These are phyloP conservation scores for Sugiyamaella smithiae DNA, from an alignment of 805 yeast genomes.

Conservation along the genomic window DNA sequence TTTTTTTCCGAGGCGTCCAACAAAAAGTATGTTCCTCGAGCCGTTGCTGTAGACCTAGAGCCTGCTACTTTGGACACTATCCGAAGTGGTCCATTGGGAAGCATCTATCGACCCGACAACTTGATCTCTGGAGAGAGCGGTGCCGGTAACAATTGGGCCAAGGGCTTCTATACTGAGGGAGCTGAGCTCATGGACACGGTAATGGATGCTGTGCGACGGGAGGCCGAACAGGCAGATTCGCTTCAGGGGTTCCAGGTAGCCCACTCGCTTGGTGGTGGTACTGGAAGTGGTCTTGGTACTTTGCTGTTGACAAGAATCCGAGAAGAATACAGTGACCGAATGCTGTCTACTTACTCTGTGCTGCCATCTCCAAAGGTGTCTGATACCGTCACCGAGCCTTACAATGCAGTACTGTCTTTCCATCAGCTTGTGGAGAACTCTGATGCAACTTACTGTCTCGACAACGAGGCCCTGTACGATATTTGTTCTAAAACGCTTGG, in stretches of 20 bases:
- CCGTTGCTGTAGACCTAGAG: constrained; percentile 89
- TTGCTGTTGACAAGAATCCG: constrained; percentile 78
- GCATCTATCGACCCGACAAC: constrained; percentile 89
- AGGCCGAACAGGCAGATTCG: constrained; percentile 91
- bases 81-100: constrained; percentile 73
- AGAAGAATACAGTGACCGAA: constrained; percentile 93
- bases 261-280: constrained; percentile 87
- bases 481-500: constrained; percentile 85
- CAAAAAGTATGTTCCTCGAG: constrained; percentile 91
- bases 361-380: constrained; percentile 90
- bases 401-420: constrained; percentile 87
- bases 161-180: constrained; percentile 96
- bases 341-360: constrained; percentile 97
- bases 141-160: constrained; percentile 97
- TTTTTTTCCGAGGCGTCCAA: constrained; percentile 78
- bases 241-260: constrained; percentile 93
- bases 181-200: constrained; percentile 93
- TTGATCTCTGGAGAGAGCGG: constrained; percentile 86
- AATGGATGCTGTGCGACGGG: constrained; percentile 87
- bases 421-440: constrained; percentile 91
- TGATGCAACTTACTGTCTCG: constrained; percentile 93
- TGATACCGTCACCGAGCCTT: constrained; percentile 94
- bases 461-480: constrained; percentile 89
- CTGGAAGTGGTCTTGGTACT: constrained; percentile 97
- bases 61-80: constrained; percentile 92